Evolutionary conservation across 768 basidiomycete genomes (phyloP).

Genomic region (Collybia sordida): DNA sequence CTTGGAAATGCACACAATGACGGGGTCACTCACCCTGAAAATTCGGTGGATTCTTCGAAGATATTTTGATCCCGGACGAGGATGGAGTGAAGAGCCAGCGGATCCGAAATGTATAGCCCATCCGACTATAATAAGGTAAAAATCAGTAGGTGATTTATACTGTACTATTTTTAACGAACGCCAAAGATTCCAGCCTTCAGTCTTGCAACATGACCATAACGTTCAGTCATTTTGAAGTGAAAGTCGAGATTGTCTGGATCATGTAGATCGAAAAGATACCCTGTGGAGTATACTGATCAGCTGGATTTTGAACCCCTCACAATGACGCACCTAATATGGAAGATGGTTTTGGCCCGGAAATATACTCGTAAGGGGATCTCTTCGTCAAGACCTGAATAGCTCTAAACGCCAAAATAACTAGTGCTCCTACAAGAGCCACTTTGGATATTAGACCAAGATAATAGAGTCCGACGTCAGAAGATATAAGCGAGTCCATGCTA

Average conservation of each 20-base stretch:
- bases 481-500: too few relatives aligned
- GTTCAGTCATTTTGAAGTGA: constrained; percentile 21
- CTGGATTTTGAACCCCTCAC: neutral
- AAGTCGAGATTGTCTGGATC: constrained; percentile 16
- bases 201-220: constrained; percentile 20
- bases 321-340: constrained; percentile 9
- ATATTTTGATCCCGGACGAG: constrained; percentile 18
- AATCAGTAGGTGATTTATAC: neutral
- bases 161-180: constrained; percentile 3
- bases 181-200: constrained; percentile 17
- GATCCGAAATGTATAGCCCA: constrained; percentile 24
- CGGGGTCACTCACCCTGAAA: constrained; percentile 15
- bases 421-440: too few relatives aligned
- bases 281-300: constrained; percentile 3
- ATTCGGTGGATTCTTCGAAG: constrained; percentile 24
- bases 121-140: constrained; percentile 12
- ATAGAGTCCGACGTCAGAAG: too few relatives aligned
- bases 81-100: constrained; percentile 20
- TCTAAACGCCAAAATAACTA: too few relatives aligned
- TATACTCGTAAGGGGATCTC: constrained; percentile 8
- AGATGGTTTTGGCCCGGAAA: constrained; percentile 14
- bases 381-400: too few relatives aligned
- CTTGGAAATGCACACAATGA: neutral
- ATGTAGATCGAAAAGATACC: constrained; percentile 20
- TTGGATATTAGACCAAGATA: too few relatives aligned